Conservation (phyloP, 108 stramenopile species). For the Skeletonema tropicum region DNA sequence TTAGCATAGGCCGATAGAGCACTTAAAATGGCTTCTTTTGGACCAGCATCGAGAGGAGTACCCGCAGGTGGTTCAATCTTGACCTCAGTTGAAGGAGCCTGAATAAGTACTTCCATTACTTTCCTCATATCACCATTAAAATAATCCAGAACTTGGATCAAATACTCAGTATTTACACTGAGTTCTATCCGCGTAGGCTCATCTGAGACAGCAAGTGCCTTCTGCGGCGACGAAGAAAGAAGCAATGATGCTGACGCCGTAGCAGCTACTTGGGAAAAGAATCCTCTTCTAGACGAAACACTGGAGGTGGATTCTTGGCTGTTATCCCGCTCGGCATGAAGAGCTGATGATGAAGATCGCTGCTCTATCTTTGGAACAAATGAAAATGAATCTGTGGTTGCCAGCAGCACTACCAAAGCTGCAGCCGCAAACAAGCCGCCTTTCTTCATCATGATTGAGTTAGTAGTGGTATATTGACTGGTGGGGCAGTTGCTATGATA, state of each 20-base stretch:
- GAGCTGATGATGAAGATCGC: background rate
- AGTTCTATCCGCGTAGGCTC: slow-evolving; percentile 37
- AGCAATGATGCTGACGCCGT: slow-evolving; percentile 8
- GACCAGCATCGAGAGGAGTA: background rate
- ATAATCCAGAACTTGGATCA: slow-evolving; percentile 39
- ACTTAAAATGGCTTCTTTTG: slow-evolving; percentile 44
- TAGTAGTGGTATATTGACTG: too few relatives aligned
- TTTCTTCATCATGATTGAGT: background rate
- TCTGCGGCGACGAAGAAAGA: slow-evolving; percentile 1
- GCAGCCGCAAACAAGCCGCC: slow-evolving; percentile 3
- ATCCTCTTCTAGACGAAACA: slow-evolving; percentile 8
- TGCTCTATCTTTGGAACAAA: background rate
- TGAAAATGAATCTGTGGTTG: background rate
- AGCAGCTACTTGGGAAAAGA: slow-evolving; percentile 21
- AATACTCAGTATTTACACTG: slow-evolving; percentile 39
- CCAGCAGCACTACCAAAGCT: slow-evolving; percentile 1
- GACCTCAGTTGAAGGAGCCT: slow-evolving; percentile 24
- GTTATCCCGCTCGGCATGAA: background rate
- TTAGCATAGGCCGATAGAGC: slow-evolving; percentile 32
- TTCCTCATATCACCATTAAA: slow-evolving; percentile 51
- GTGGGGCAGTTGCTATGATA: too few relatives aligned
- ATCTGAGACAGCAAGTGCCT: background rate
- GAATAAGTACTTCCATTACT: slow-evolving; percentile 35
- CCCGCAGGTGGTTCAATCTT: slow-evolving; percentile 30
- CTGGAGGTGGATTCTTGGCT: background rate